Evolutionary conservation across 345 rosid genomes (phyloP).

Genomic region (Linum tenue): DNA sequence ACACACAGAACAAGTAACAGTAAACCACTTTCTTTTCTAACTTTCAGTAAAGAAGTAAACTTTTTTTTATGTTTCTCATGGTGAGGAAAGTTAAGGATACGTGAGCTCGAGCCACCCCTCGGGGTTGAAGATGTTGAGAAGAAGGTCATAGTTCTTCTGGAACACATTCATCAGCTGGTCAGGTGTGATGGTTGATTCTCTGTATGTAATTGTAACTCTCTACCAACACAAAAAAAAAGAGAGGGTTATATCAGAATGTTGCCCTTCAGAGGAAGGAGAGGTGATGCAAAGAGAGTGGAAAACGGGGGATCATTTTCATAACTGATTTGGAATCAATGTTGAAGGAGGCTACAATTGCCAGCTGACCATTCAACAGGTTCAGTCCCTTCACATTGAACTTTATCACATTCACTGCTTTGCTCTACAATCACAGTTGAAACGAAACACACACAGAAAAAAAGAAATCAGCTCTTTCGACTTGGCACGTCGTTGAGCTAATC

Average conservation of each 20-base stretch:
- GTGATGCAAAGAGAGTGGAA: neutral
- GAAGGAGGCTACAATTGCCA: conserved; percentile 70
- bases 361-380: conserved; percentile 59
- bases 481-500: no score
- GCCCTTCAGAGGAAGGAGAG: neutral
- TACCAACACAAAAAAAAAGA: conserved; percentile 21
- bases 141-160: conserved; percentile 53
- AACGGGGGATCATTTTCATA: conserved; percentile 7
- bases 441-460: neutral
- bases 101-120: conserved; percentile 84
- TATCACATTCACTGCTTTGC: conserved; percentile 82
- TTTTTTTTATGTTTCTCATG: no score
- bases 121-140: conserved; percentile 65
- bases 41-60: neutral
- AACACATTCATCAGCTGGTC: conserved; percentile 80
- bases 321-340: conserved; percentile 61
- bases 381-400: conserved; percentile 74
- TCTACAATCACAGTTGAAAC: conserved; percentile 31
- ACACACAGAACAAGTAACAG: neutral
- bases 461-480: neutral
- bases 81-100: conserved; percentile 42
- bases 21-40: neutral
- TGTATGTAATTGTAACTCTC: conserved; percentile 65
- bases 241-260: neutral
- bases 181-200: conserved; percentile 63